Evolutionary conservation across 352 stramenopile genomes (phyloP).

Genomic region (Blastocystis sp.): DNA sequence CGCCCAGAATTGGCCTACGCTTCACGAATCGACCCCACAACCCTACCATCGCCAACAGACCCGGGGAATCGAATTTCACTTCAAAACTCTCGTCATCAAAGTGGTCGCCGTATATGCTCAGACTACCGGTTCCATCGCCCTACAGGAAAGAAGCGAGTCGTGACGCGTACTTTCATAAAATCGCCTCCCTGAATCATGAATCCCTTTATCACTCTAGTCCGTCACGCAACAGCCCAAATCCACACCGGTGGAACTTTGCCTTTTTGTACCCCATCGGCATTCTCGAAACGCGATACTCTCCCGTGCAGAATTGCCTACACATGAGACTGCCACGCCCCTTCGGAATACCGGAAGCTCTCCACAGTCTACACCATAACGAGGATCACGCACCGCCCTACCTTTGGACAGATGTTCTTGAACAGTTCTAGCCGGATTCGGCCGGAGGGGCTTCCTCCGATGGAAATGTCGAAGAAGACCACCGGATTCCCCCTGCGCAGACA

Average conservation of each 20-base stretch:
- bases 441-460: constrained; percentile 69
- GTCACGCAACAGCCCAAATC: neutral
- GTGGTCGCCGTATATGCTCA: constrained; percentile 84
- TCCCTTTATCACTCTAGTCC: constrained; percentile 71
- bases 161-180: constrained; percentile 77
- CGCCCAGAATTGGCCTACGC: constrained; percentile 84
- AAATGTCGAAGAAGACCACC: constrained; percentile 71
- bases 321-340: neutral
- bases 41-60: constrained; percentile 88
- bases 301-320: constrained; percentile 83
- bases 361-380: constrained; percentile 70
- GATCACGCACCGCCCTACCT: neutral
- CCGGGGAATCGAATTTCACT: constrained; percentile 80
- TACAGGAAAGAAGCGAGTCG: neutral
- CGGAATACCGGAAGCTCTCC: constrained; percentile 72
- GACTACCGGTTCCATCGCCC: constrained; percentile 66
- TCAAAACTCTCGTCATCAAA: constrained; percentile 95
- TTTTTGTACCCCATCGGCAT: constrained; percentile 92
- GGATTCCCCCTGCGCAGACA: constrained; percentile 69
- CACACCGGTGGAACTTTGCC: constrained; percentile 82
- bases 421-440: constrained; percentile 71
- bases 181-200: constrained; percentile 97
- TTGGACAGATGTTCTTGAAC: constrained; percentile 70
- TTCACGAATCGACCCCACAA: neutral
- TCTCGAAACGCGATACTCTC: constrained; percentile 79